Evolutionary conservation across 164 flowering plant genomes (phyloP).

Genomic region (Nelumbo lutea): DNA sequence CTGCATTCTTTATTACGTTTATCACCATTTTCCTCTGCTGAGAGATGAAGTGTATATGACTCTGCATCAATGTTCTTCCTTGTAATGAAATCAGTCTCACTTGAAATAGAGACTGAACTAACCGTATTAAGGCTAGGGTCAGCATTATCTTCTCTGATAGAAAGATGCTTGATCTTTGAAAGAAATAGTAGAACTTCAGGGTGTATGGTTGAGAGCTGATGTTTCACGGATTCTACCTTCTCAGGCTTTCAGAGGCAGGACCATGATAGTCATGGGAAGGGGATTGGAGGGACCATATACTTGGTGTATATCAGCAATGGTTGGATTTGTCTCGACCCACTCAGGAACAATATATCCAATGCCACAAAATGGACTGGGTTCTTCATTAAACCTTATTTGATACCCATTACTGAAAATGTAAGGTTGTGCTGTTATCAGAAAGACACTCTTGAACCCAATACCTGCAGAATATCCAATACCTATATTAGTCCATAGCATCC

Average conservation of each 20-base stretch:
- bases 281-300: conserved; percentile 33
- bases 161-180: conserved; percentile 51
- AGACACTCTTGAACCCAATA: conserved; percentile 76
- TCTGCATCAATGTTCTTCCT: conserved; percentile 62
- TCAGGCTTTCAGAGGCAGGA: conserved; percentile 62
- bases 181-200: conserved; percentile 64
- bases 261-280: conserved; percentile 48
- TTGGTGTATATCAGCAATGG: conserved; percentile 30
- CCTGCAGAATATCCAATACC: conserved; percentile 28
- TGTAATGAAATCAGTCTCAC: conserved; percentile 36
- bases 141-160: conserved; percentile 39
- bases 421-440: conserved; percentile 53
- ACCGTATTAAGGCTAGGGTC: conserved; percentile 38
- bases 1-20: conserved; percentile 27
- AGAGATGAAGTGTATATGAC: conserved; percentile 48
- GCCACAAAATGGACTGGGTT: conserved; percentile 39
- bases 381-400: conserved; percentile 52
- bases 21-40: conserved; percentile 30
- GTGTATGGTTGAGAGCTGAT: conserved; percentile 53
- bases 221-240: conserved; percentile 52
- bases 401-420: conserved; percentile 70
- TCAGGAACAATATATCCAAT: conserved; percentile 67
- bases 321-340: conserved; percentile 60
- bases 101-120: conserved; percentile 42
- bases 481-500: not conserved